A percentile compares a stretch with the other conserved stretches of the same genome.
Conservation (phyloP, 805 yeast species). For the Clavispora carvajalis region DNA sequence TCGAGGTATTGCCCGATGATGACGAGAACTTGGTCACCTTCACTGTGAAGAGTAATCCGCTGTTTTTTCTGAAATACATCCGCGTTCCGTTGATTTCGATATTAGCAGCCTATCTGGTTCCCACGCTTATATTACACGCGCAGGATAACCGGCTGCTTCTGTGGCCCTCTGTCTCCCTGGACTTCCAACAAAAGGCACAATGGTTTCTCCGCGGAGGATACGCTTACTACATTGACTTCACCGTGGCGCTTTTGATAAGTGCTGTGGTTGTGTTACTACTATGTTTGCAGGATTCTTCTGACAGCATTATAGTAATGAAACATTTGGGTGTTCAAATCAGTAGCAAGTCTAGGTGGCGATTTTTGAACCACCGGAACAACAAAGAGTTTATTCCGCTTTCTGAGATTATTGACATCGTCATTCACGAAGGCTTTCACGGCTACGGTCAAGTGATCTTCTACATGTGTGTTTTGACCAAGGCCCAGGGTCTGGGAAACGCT, state of each 20-base stretch:
- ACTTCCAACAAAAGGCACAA: background rate
- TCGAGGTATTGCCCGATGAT: constrained; percentile 20
- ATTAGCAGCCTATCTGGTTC: constrained; percentile 5
- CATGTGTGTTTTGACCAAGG: constrained; percentile 51
- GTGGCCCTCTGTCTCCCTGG: background rate
- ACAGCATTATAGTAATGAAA: constrained; percentile 38
- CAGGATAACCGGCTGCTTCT: background rate
- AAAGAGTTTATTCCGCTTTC: constrained; percentile 51
- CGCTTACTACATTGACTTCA: background rate
- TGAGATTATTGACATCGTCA: constrained; percentile 56
- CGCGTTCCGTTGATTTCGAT: constrained; percentile 14
- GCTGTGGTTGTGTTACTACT: constrained; percentile 13
- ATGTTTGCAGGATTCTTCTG: constrained; percentile 34
- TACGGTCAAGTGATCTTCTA: constrained; percentile 61
- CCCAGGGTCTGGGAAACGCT: constrained; percentile 10
- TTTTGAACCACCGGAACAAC: constrained; percentile 10
- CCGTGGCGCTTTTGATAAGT: background rate
- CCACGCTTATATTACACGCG: background rate
- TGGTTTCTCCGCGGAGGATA: constrained; percentile 11
- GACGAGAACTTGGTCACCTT: constrained; percentile 12
- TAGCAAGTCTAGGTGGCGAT: constrained; percentile 15
- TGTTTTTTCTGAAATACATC: constrained; percentile 9
- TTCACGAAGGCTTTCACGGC: constrained; percentile 72
- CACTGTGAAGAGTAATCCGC: constrained; percentile 12
- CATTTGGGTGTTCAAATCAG: constrained; percentile 45